Base-by-base conservation (phyloP, 2,329 filamentous ascomycete species). In the Ceratocystiopsis brevicomis region DNA sequence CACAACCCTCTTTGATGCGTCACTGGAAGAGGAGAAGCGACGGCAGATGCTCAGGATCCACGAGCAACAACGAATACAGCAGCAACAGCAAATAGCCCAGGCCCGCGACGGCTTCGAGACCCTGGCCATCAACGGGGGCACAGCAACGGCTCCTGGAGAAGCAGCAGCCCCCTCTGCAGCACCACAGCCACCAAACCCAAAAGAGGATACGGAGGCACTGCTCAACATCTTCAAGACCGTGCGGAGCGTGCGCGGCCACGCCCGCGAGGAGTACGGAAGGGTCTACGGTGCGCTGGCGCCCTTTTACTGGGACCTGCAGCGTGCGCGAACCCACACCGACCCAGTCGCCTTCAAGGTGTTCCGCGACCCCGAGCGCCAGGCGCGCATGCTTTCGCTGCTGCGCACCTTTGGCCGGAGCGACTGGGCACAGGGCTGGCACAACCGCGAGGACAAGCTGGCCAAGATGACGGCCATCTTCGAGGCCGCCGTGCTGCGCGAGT, bases 191-290 rank as follows among this genome's bases (percentile, higher is more conserved):
- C 12, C 33, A 8, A 62, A 66, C 45, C 64, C 68, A 10, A 59
- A 66, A 17, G 61, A 69, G 49, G 78, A 85, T 48, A 69, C 76
- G 0, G 68, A 72, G 15, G 68, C 72, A 3, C 69, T 85, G 21
- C 61, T 95, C 41, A 70, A 71, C 32, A 73, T 86, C 1, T 66
- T 96, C 45, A 71, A 76, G 45, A 69, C 70, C 30, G 78, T 78
- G 25, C 76, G 70, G 53, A 96, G 88, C 40, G 73, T 92, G 41
- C 71, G 90, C 37, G 90, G 88, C 5, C 74, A 78, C 52, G 90
- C 90, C 38, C 73, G 87, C 48, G 76, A 90, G 52, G 87, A 96
- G 59, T 98, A 87, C 56, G 88, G 81, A 15, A 92, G 81, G 57
- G 69, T 96, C 14, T 92, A 96, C 59, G 80, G 78, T n/a, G 81